phyloP scores from a whole-genome alignment of 441 rosid species.

The Erodium trifolium region DNA sequence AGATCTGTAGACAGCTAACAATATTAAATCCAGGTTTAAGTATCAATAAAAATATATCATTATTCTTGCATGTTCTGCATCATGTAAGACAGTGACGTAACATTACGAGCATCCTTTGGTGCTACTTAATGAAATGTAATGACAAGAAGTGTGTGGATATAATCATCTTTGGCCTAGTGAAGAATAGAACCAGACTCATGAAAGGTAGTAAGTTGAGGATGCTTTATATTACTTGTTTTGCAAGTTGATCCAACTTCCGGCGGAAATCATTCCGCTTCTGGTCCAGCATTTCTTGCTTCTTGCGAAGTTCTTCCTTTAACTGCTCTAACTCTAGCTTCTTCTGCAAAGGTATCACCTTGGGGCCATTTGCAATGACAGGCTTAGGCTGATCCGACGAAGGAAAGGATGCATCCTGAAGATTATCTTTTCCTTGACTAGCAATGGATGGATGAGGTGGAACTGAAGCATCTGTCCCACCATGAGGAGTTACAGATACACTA shows the following conservation, averaged over 20 bases:
- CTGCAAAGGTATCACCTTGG: constrained; percentile 51
- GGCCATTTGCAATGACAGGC: constrained; percentile 36
- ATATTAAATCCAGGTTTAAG: too few relatives aligned
- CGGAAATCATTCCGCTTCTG: constrained; percentile 77
- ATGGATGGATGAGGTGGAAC: constrained; percentile 25
- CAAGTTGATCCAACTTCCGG: constrained; percentile 55
- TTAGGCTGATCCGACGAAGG: constrained; percentile 43
- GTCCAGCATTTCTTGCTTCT: constrained; percentile 86
- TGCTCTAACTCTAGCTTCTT: constrained; percentile 79
- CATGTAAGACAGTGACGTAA: neutral
- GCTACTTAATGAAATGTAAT: neutral
- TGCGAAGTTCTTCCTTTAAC: constrained; percentile 79
- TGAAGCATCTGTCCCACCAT: constrained; percentile 34
- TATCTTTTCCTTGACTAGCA: too few relatives aligned
- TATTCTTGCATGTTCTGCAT: neutral
- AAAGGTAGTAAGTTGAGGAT: constrained; percentile 12
- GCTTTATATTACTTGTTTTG: constrained; percentile 56
- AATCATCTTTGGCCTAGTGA: neutral
- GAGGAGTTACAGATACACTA: constrained; percentile 33
- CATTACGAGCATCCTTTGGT: neutral
- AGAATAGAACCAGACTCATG: neutral
- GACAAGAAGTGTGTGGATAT: neutral
- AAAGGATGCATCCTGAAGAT: constrained; percentile 25
- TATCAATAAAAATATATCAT: neutral
- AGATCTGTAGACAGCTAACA: neutral